Conservation (phyloP, 805 yeast genomes). For the Blastobotrys robertii region DNA sequence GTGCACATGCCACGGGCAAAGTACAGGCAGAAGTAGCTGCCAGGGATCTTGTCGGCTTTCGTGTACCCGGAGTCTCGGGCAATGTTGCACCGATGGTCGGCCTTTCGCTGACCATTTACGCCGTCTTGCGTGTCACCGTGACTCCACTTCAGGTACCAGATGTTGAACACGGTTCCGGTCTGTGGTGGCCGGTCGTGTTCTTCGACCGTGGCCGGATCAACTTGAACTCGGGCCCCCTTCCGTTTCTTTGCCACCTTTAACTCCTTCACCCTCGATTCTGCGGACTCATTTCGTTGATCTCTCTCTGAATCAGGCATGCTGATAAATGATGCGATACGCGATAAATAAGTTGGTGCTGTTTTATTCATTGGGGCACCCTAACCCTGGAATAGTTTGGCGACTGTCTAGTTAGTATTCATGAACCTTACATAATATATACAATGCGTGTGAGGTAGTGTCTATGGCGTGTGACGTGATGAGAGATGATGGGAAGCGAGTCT, state of each 20-base stretch:
- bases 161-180: constrained; percentile 69
- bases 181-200: constrained; percentile 60
- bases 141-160: constrained; percentile 88
- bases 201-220: constrained; percentile 50
- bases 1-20: constrained; percentile 86
- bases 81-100: constrained; percentile 53
- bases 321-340: too few relatives aligned
- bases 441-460: too few relatives aligned
- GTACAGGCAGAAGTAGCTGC: constrained; percentile 59
- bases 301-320: too few relatives aligned
- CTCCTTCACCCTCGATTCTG: neutral
- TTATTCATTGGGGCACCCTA: too few relatives aligned
- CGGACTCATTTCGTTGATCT: too few relatives aligned
- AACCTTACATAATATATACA: too few relatives aligned
- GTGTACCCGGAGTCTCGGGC: constrained; percentile 67
- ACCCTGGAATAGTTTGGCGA: too few relatives aligned
- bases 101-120: constrained; percentile 31
- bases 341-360: too few relatives aligned
- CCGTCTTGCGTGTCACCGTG: constrained; percentile 49
- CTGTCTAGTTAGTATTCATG: too few relatives aligned
- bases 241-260: neutral
- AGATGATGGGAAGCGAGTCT: too few relatives aligned
- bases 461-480: too few relatives aligned
- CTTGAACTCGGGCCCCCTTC: constrained; percentile 55
- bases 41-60: constrained; percentile 42